These are phyloP conservation scores for Aphanocladium album DNA, from an alignment of 2,329 filamentous ascomycete species.

Conservation along the genomic window DNA sequence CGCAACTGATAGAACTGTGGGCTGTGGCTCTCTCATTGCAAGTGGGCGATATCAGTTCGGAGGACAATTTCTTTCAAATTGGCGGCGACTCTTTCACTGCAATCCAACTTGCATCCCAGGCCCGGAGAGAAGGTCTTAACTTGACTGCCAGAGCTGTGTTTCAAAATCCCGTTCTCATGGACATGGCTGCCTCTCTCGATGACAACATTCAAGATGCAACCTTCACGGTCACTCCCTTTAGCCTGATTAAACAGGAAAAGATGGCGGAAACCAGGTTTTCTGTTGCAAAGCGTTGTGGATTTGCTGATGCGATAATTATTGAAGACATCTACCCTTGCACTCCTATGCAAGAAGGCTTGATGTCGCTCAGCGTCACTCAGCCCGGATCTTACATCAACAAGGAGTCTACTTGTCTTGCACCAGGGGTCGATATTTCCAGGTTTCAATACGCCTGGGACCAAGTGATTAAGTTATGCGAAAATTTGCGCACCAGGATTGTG, in stretches of 20 bases:
- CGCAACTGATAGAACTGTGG: constrained; percentile 28
- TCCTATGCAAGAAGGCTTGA: constrained; percentile 30
- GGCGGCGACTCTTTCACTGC: constrained; percentile 42
- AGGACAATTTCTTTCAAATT: constrained; percentile 33
- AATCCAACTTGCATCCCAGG: constrained; percentile 36
- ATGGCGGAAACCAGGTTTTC: constrained; percentile 3
- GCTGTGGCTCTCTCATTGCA: constrained; percentile 35
- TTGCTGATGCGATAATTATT: constrained; percentile 21
- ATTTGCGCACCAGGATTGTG: constrained; percentile 20
- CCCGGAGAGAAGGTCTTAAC: constrained; percentile 23
- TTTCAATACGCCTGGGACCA: constrained; percentile 19
- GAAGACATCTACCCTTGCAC: constrained; percentile 31
- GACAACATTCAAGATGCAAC: not conserved
- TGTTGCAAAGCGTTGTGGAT: constrained; percentile 8
- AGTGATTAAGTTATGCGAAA: constrained; percentile 13
- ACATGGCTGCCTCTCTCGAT: not conserved
- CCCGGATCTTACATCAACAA: constrained; percentile 19
- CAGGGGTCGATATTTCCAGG: constrained; percentile 6
- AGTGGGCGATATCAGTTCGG: constrained; percentile 22
- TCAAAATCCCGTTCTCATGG: not conserved
- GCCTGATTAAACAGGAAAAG: not conserved
- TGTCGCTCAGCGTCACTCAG: constrained; percentile 29
- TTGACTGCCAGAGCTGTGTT: not conserved
- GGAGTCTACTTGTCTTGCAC: constrained; percentile 12
- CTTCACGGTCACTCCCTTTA: not conserved